Evolutionary conservation across 1,139 yeast genomes (phyloP), one percentile per base, ranked within the genome.

Genomic region (Yamadazyma sp.): DNA sequence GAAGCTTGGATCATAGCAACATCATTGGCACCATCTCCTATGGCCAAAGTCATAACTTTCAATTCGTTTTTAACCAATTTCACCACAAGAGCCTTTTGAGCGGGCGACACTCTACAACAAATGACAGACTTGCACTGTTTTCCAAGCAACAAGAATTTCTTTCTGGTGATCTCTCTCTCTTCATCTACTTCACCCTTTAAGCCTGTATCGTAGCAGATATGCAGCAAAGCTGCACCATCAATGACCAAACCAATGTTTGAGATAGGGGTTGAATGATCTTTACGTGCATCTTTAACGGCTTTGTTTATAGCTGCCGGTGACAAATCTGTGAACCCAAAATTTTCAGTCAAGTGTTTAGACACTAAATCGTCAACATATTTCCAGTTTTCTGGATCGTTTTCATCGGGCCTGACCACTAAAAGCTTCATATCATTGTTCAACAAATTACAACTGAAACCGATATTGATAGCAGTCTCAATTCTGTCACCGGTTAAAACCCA

Each of bases 401-500:
- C 64, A 30, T 65, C 69, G 4, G 78, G 73, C 42, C 75, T 63
- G 12, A 91, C 75, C 14, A 91, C 88, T 44, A 92, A 64, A 40
- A 92, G 69, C 53, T 87, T 85, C 98, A 92, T 92, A 30, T 82
- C 87, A 51, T 79, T 87, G 47, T 86, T 88, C 47, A 92, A 73
- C 48, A 92, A 69, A 55, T 92, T 92, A 73, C 98, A 92, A 10
- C 97, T 88, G 59, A 88, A 92, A 4, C 98, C 98, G 69, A 92
- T 92, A 58, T 92, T 92, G 57, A 92, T 92, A 8, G 98, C 98
- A 24, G 98, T 92, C 65, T 92, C 98, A 36, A 92, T 94, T 65
- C 91, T 87, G 64, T 92, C 98, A 62, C 98, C 98, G 14, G 98
- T 92, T 42, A 92, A 73, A 29, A 92, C 98, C 98, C 98, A 92